Base-by-base conservation (phyloP, 257 asterid genomes). In the Echium plantagineum region DNA sequence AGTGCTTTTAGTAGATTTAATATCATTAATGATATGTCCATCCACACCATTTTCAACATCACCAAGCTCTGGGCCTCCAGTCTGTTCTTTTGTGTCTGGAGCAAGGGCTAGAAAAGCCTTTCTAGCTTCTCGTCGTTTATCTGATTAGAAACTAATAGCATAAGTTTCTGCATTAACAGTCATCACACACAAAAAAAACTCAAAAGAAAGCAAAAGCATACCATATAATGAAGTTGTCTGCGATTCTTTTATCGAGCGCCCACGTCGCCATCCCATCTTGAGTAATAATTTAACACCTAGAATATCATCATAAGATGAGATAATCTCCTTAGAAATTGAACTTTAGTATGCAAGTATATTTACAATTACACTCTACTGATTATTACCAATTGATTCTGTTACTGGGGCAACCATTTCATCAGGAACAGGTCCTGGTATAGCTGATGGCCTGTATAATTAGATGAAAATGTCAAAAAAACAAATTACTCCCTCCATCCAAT, bases 231-330 rank as follows among this genome's bases (percentile, higher is more conserved):
- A 74, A 65, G 82, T 71, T 66, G 63, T 62, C 71, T 72, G 81
- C 28, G 87, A 80, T 64, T 77, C 86, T 75, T 81, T 85, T 60
- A 91, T 81, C 62, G 95, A 85, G 53, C 83, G 91, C 65, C 98
- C 96, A 58, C 78, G 94, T 59, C 95, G 75, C 98, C 98, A 91
- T 74, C 98, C 98, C 98, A 91, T 91, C 86, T 85, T 91, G 71
- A 75, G 64, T 71, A 91, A 75, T 67, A 91, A 82, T 69, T 83
- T 91, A 77, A 85, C 87, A 47, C 98, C 98, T 91, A 75, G 52
- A 57, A 42, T 12, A 42, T 67, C 51, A 74, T 64, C 66, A 18
- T 32, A 10, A 57, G 35, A 47, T 17, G 31, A 15, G 55, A 42
- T 42, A 2, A 42, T 42, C 47, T 35, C 0, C 8, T 24, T 3